These are phyloP conservation scores for Amanita brunnescens DNA, from an alignment of 768 basidiomycete species.

Conservation along the genomic window DNA sequence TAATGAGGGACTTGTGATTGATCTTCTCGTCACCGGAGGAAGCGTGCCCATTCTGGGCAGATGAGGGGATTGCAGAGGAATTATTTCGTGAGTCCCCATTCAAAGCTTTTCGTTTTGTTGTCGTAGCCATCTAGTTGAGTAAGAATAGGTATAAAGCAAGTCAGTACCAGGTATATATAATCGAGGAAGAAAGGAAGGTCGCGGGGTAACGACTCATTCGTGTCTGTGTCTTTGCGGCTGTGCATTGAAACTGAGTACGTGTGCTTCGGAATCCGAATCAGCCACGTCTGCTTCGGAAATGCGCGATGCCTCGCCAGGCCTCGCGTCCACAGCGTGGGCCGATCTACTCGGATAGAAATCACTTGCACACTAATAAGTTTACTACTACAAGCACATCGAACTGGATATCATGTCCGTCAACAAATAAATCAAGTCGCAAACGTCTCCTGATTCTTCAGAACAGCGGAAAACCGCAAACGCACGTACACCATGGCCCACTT, in stretches of 20 bases:
- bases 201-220: background rate
- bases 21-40: background rate
- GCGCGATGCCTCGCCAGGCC: no score
- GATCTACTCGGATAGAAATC: no score
- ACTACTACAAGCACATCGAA: no score
- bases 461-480: conserved; percentile 55
- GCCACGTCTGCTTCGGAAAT: no score
- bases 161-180: background rate
- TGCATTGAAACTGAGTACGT: background rate
- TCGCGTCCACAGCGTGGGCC: no score
- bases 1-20: background rate
- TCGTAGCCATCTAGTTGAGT: background rate
- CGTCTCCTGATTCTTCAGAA: conserved; percentile 18
- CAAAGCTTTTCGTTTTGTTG: background rate
- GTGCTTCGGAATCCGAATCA: no score
- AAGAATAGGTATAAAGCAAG: background rate
- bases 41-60: background rate
- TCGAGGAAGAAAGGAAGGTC: background rate
- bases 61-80: no score
- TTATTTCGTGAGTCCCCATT: background rate
- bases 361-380: no score
- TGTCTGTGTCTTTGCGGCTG: background rate
- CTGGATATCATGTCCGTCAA: background rate
- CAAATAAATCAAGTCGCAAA: background rate
- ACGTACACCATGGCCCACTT: conserved; percentile 70